Evolutionary conservation across 2,329 filamentous ascomycete genomes (phyloP).

Genomic region (Grosmannia penicillata): DNA sequence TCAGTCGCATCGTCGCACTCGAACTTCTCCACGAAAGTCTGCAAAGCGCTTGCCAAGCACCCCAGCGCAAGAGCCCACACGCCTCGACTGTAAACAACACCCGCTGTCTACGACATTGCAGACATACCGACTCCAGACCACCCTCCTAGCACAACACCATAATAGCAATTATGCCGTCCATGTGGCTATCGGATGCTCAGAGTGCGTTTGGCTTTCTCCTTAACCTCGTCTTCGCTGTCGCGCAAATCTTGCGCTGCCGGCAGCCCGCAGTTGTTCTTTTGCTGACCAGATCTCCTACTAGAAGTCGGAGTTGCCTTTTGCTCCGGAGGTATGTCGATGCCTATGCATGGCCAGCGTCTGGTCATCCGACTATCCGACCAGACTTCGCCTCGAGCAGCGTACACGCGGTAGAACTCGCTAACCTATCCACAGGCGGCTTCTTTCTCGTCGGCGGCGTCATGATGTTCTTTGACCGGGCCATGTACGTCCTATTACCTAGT

Average conservation of each 20-base stretch:
- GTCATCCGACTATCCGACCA: too few relatives aligned
- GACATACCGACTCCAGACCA: neutral
- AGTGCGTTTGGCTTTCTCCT: conserved; percentile 49
- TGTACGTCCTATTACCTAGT: conserved; percentile 53
- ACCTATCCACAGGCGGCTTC: conserved; percentile 53
- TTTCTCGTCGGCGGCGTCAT: conserved; percentile 90
- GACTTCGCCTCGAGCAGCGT: too few relatives aligned
- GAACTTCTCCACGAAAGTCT: neutral
- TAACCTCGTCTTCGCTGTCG: neutral
- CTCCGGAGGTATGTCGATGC: conserved; percentile 67
- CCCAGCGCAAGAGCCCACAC: too few relatives aligned
- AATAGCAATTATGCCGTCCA: conserved; percentile 84
- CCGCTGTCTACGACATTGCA: neutral
- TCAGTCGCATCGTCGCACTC: neutral
- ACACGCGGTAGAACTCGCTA: neutral
- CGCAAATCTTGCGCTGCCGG: too few relatives aligned
- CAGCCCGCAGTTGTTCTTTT: too few relatives aligned
- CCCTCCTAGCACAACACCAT: neutral
- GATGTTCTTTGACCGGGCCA: conserved; percentile 94
- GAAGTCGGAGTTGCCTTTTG: conserved; percentile 97
- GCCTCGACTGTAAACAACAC: neutral
- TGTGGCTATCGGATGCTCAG: conserved; percentile 94
- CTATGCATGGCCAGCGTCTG: neutral
- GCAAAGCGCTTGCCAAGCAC: too few relatives aligned
- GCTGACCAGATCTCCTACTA: too few relatives aligned